phyloP scores from a whole-genome alignment of 768 basidiomycete genomes.

The Coprinopsis sp. region DNA sequence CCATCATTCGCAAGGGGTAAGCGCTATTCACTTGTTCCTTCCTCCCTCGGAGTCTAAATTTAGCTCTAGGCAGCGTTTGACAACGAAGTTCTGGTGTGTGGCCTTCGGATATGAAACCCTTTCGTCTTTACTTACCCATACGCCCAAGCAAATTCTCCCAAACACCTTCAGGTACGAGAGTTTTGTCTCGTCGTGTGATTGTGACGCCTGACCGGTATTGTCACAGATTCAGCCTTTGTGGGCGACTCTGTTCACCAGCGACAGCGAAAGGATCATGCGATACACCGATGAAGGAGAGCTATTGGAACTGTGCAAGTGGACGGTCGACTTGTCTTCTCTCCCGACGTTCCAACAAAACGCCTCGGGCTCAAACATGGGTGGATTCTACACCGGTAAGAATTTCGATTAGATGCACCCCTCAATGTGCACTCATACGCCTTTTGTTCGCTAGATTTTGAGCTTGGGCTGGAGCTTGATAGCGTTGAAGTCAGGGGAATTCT shows the following conservation, averaged over 20 bases:
- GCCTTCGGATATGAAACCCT: too few species aligned
- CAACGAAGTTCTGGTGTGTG: constrained; percentile 86
- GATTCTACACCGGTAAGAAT: constrained; percentile 73
- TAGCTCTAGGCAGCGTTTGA: constrained; percentile 63
- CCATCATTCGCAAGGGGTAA: constrained; percentile 81
- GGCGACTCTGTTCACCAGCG: constrained; percentile 80
- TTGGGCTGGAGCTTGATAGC: constrained; percentile 79
- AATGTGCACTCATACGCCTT: constrained; percentile 1
- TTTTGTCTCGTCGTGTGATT: neutral
- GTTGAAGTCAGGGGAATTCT: constrained; percentile 82
- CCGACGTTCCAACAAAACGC: constrained; percentile 77
- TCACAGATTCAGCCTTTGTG: constrained; percentile 68
- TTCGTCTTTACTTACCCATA: constrained; percentile 6
- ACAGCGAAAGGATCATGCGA: constrained; percentile 69
- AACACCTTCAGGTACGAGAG: constrained; percentile 42
- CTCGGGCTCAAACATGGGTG: constrained; percentile 45
- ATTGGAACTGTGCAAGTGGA: constrained; percentile 79
- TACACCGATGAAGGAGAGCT: constrained; percentile 85
- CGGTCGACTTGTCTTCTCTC: constrained; percentile 72
- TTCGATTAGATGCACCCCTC: neutral
- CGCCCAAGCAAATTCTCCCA: constrained; percentile 66
- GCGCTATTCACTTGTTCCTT: constrained; percentile 20
- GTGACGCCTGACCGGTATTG: constrained; percentile 7
- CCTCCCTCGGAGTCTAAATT: neutral
- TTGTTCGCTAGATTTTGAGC: constrained; percentile 71